Evolutionary conservation across 1,284 basidiomycete species (phyloP), one percentile per base, ranked within the genome.

Genomic region (Psilocybe mexicana): DNA sequence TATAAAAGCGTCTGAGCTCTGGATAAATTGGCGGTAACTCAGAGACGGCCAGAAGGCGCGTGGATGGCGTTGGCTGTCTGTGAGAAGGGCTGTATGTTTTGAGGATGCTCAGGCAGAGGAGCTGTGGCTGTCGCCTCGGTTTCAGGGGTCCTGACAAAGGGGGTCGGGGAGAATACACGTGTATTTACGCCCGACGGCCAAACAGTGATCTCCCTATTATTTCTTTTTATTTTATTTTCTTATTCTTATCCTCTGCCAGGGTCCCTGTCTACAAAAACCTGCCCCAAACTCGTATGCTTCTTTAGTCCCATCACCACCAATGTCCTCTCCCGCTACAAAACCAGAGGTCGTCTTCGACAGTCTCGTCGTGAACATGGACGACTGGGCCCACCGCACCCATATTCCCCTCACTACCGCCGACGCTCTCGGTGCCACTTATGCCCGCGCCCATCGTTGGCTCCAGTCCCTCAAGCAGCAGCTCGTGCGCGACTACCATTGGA

Each of bases 331-430:
- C 28, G 43, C 63, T 57, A 74, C 75, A 42, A 71, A 73, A 55
- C 73, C 82, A n/a, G 76, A 90, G 68, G 82, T 92, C 70, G 79
- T 87, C 60, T 92, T 92, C 70, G 89, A 86, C 61, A 85, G 84
- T 71, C 85, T 88, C 64, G 86, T 92, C 68, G 78, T 79, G 56
- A 85, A 87, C 68, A 90, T 92, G 85, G 87, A 91, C 73, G 85
- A 81, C 59, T 92, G 90, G 90, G 87, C 90, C 0, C 78, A 74
- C 55, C 83, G 89, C 57, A 90, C 90, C 0, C 79, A 83, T 67
- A 90, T 92, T 53, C 88, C 89, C 38, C 78, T 92, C 60, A 90
- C 88, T 58, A 90, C 86, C 54, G 90, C 88, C 52, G 90, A 91
- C 62, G 88, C 88, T 36, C 75, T 92, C 50, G 89, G 88, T 28